Evolutionary conservation across 179 eudicot species (phyloP).

Genomic region (Vitellaria paradoxa): DNA sequence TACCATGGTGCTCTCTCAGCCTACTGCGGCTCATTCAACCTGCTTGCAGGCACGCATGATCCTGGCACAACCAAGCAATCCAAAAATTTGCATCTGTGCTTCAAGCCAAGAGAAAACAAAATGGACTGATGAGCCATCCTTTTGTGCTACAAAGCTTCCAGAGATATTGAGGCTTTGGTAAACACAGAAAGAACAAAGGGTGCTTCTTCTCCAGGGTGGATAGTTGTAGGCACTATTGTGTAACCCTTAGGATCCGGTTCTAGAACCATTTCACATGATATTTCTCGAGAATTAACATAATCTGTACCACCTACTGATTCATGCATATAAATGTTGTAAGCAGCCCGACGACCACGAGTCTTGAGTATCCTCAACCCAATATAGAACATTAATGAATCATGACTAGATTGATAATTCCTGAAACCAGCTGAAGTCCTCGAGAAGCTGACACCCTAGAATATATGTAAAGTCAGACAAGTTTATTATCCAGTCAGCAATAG

Average conservation of each 20-base stretch:
- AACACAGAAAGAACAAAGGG: constrained; percentile 97
- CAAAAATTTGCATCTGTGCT: constrained; percentile 13
- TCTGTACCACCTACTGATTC: constrained; percentile 99
- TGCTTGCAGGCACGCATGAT: constrained; percentile 12
- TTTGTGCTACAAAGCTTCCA: constrained; percentile 66
- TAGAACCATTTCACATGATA: constrained; percentile 99
- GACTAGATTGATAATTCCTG: constrained; percentile 94
- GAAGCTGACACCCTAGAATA: constrained; percentile 88
- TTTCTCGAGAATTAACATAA: constrained; percentile 96
- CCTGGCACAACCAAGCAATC: constrained; percentile 20
- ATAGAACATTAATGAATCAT: constrained; percentile 88
- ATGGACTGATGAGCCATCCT: constrained; percentile 19
- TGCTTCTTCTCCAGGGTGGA: constrained; percentile 99
- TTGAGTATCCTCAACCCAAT: constrained; percentile 97
- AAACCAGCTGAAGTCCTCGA: constrained; percentile 93
- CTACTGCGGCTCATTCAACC: constrained; percentile 13
- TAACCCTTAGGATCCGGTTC: constrained; percentile 98
- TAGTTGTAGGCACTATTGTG: constrained; percentile 95
- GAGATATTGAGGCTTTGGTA: constrained; percentile 79
- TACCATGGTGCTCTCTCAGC: constrained; percentile 19
- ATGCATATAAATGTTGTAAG: constrained; percentile 85
- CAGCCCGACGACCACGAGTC: constrained; percentile 97
- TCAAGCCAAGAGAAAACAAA: constrained; percentile 13
- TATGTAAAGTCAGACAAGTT: not conserved
- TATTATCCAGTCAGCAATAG: not conserved